Percentiles rank a stretch among this genome's conserved stretches.
Evolutionary conservation across 2,329 filamentous ascomycete genomes (phyloP).

Genomic region (Colletotrichum melonis): DNA sequence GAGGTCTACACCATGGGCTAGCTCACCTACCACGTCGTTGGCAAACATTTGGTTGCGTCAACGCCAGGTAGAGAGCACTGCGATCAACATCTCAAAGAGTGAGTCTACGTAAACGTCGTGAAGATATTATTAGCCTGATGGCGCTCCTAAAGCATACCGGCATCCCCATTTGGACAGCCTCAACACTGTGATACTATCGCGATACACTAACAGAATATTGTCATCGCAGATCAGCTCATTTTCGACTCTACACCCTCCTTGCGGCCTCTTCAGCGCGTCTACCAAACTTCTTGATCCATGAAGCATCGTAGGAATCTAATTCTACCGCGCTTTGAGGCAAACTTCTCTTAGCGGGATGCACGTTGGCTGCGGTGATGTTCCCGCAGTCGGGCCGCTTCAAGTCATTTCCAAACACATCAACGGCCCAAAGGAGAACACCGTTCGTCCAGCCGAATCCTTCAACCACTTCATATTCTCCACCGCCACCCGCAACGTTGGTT

Average conservation of each 20-base stretch:
- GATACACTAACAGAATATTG: background rate
- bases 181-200: background rate
- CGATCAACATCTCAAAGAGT: background rate
- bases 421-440: conserved; percentile 74
- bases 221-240: too few relatives aligned
- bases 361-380: conserved; percentile 56
- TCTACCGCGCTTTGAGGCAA: conserved; percentile 54
- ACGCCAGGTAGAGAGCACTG: background rate
- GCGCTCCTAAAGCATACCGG: background rate
- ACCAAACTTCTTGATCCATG: conserved; percentile 61
- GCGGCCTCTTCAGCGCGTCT: conserved; percentile 21
- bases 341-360: conserved; percentile 46
- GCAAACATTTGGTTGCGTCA: too few relatives aligned
- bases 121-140: background rate
- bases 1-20: too few relatives aligned
- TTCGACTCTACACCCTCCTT: background rate
- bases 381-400: conserved; percentile 68
- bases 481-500: conserved; percentile 70
- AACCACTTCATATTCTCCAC: conserved; percentile 76
- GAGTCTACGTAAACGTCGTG: background rate
- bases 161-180: too few relatives aligned
- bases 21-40: too few relatives aligned
- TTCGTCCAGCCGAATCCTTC: conserved; percentile 80
- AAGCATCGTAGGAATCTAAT: conserved; percentile 57
- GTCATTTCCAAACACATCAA: conserved; percentile 69